phyloP scores from a whole-genome alignment of 805 yeast species.

The Metschnikowia borealis region DNA sequence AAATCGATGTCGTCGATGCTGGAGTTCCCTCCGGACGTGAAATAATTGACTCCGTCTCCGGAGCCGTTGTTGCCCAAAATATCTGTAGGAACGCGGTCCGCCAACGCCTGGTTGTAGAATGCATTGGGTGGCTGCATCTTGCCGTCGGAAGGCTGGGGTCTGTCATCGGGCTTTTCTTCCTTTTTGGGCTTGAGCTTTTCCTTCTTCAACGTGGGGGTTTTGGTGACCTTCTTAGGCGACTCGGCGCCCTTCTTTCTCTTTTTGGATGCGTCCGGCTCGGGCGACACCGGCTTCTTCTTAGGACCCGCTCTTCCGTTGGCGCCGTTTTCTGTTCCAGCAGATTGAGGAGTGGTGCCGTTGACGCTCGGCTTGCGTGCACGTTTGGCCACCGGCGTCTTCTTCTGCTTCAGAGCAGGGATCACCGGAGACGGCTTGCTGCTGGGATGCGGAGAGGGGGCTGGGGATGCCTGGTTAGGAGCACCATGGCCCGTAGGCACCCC shows the following conservation, averaged over 20 bases:
- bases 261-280: conserved; percentile 31
- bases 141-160: not conserved
- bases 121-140: conserved; percentile 26
- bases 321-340: conserved; percentile 13
- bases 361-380: conserved; percentile 33
- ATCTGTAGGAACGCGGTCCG: conserved; percentile 35
- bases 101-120: conserved; percentile 22
- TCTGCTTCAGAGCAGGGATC: conserved; percentile 21
- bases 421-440: conserved; percentile 35
- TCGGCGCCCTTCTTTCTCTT: conserved; percentile 31
- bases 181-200: conserved; percentile 17
- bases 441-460: conserved; percentile 34
- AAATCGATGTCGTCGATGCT: conserved; percentile 43
- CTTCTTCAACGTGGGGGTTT: conserved; percentile 16
- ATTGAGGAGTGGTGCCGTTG: conserved; percentile 16
- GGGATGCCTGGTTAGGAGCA: conserved; percentile 15
- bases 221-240: conserved; percentile 31
- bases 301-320: conserved; percentile 2
- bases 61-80: conserved; percentile 23
- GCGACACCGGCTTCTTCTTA: conserved; percentile 9
- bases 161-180: conserved; percentile 9
- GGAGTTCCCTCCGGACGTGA: conserved; percentile 20
- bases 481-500: conserved; percentile 13
- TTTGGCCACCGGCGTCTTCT: conserved; percentile 30
- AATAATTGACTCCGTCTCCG: conserved; percentile 20